These are phyloP conservation scores for Sporothrix brunneoviolacea DNA, from an alignment of 2,329 filamentous ascomycete species.

Conservation along the genomic window DNA sequence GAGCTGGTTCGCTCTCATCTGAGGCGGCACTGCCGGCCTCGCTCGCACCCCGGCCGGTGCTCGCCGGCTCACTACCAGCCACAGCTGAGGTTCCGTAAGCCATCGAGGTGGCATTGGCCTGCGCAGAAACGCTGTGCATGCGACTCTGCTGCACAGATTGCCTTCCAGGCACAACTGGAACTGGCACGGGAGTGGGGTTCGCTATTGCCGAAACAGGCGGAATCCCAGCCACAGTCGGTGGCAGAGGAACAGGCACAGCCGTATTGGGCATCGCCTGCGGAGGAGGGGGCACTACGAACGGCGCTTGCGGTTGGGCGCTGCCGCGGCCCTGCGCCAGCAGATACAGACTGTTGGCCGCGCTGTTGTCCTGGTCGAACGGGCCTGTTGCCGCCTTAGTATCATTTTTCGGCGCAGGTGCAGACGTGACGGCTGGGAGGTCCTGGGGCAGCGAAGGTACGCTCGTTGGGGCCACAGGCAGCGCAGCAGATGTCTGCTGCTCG, in stretches of 20 bases:
- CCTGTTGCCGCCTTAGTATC: conserved; percentile 48
- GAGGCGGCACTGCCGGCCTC: conserved; percentile 64
- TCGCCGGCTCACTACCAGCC: conserved; percentile 23
- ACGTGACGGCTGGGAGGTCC: conserved; percentile 37
- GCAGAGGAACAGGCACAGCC: conserved; percentile 23
- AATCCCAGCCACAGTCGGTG: not conserved
- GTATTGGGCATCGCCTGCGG: conserved; percentile 44
- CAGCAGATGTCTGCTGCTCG: conserved; percentile 34
- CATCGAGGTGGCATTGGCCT: conserved; percentile 36
- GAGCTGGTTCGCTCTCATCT: conserved; percentile 64
- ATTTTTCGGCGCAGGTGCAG: conserved; percentile 32
- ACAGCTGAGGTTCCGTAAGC: not conserved
- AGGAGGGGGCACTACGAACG: conserved; percentile 37
- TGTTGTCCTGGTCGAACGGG: conserved; percentile 87
- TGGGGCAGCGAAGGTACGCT: conserved; percentile 36
- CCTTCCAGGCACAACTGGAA: conserved; percentile 18
- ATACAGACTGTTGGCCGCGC: conserved; percentile 89
- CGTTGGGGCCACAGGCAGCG: conserved; percentile 26
- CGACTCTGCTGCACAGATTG: conserved; percentile 22
- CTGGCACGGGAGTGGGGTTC: conserved; percentile 5
- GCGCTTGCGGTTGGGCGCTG: conserved; percentile 45
- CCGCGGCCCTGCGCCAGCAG: conserved; percentile 71
- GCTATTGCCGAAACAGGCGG: not conserved
- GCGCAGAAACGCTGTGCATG: conserved; percentile 40
- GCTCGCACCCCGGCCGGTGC: conserved; percentile 51